Base-by-base conservation (phyloP, 768 basidiomycete species). In the Amylocystis lapponica region DNA sequence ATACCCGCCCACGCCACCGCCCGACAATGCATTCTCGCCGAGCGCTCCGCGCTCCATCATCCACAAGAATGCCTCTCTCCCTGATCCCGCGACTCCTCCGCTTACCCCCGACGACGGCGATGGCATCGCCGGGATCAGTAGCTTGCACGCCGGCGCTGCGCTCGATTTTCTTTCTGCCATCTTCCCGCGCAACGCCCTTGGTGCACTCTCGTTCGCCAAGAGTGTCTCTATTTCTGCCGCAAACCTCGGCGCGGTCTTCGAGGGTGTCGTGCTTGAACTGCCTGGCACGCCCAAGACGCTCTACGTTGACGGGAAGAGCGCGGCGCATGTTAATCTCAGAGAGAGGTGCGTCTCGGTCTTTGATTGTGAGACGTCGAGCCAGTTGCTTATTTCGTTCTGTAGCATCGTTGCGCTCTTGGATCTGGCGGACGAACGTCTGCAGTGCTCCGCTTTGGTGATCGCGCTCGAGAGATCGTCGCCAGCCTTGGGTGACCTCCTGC, bases 351-450 rank as follows among this genome's bases (percentile, higher is more conserved):
- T 58, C 29, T 14, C 25, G 8, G 36, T 44, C 39, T 43, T 41
- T 48, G 37, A 36, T 19, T n/a, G 36, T 14, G 32, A 30, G 39
- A 36, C 26, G 26, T 39, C 16, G 27, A 22, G 16, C 30, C 39
- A 33, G 39, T 27, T 45, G 20, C 27, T 49, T 39, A 50, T 46
- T n/a, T 32, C 43, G 27, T 42, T 46, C 33, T 48, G 3, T 51
- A 91, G 86, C 59, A 82, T 93, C 55, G 86, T 92, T 25, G 87
- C 87, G 34, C 72, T 94, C 32, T 71, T 94, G 55, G 91, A 94
- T 57, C 72, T 92, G 25, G 90, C 91, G 41, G 87, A 89, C 62
- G 91, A 93, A 63, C 80, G 75, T 44, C 71, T 94, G 32, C 74
- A 74, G 53, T 91, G 89, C 63, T 75, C 76, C 31, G 80, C 83